Conservation (phyloP, 495 filamentous ascomycete genomes). For the Endocarpon pusillum region DNA sequence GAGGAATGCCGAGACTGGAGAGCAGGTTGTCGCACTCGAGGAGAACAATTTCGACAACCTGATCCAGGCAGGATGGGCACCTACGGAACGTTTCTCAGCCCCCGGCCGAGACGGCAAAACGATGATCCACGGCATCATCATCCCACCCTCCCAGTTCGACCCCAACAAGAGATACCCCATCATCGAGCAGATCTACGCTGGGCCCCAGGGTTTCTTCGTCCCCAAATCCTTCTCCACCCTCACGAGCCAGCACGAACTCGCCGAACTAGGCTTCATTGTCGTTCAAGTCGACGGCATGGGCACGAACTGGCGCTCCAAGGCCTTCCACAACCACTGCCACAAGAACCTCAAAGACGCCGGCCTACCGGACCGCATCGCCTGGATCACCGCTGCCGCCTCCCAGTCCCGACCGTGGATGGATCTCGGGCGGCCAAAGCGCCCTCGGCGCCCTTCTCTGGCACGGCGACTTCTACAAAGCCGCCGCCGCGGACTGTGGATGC, state of each 20-base stretch:
- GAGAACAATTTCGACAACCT: slow-evolving; percentile 5
- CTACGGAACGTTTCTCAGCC: slow-evolving; percentile 8
- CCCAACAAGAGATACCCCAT: slow-evolving; percentile 11
- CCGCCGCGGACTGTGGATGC: slow-evolving; percentile 10
- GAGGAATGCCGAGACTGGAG: slow-evolving; percentile 6
- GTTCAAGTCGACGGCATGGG: slow-evolving; percentile 13
- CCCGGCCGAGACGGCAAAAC: slow-evolving; percentile 10
- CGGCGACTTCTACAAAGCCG: slow-evolving; percentile 13
- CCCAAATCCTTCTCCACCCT: slow-evolving; percentile 7
- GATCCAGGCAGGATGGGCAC: slow-evolving; percentile 1
- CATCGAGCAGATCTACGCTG: slow-evolving; percentile 13
- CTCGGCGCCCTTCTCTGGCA: slow-evolving; percentile 11
- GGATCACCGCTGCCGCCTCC: slow-evolving; percentile 7
- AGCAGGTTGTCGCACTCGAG: slow-evolving; percentile 6
- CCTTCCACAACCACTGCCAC: slow-evolving; percentile 11
- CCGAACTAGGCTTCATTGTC: slow-evolving; percentile 11
- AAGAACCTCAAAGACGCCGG: slow-evolving; percentile 14
- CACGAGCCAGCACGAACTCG: slow-evolving; percentile 5
- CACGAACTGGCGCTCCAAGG: slow-evolving; percentile 12
- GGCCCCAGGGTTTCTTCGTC: slow-evolving; percentile 8
- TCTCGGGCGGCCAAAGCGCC: slow-evolving; percentile 11
- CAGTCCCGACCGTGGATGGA: slow-evolving; percentile 11
- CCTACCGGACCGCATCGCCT: slow-evolving; percentile 12
- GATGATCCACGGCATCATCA: slow-evolving; percentile 11
- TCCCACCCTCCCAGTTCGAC: slow-evolving; percentile 8